Base-by-base conservation (phyloP, 345 rosid genomes). In the Trapa incisa region DNA sequence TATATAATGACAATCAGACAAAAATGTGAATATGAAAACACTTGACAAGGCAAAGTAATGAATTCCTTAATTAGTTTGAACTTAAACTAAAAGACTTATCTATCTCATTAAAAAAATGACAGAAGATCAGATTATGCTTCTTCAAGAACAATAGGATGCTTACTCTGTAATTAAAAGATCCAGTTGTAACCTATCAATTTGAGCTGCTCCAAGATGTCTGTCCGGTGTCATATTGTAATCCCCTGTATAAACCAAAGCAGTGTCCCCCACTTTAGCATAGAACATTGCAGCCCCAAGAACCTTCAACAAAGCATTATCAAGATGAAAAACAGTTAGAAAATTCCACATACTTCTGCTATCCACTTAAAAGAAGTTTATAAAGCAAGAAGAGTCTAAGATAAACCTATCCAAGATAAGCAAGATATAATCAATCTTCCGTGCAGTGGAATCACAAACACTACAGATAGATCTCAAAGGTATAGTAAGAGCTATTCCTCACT, bases 271-370 rank as follows among this genome's bases (percentile, higher is more conserved):
- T 77, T 87, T 94, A 37, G 87, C 93, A 83, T 94, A 89, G 80
- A 94, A 80, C 99, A 94, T 91, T 72, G 96, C 99, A 63, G 99
- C 99, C 83, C 99, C 99, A 75, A 94, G 75, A 73, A 91, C 98
- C 98, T 92, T 72, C 63, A 48, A 48, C 35, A 41, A 64, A 71
- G 22, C 68, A 74, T 38, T 43, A 74, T 58, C 14, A 61, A 68
- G 5, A 53, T n/a, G 67, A 63, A 65, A 66, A 5, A 45, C 42
- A 65, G 5, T 33, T 54, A 22, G 54, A 29, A 13, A 32, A 12
- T 58, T 58, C 63, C 37, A 4, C 5, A 11, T 32, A 15, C 9
- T 58, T 35, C 33, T 1, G 15, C 11, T 58, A 35, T 58, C 36
- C 63, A 58, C 38, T 58, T 54, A 10, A 22, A 22, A 11, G 61